Base-by-base conservation (phyloP, 176 grass and related monocot genomes). In the Dendrocalamus sinicus region DNA sequence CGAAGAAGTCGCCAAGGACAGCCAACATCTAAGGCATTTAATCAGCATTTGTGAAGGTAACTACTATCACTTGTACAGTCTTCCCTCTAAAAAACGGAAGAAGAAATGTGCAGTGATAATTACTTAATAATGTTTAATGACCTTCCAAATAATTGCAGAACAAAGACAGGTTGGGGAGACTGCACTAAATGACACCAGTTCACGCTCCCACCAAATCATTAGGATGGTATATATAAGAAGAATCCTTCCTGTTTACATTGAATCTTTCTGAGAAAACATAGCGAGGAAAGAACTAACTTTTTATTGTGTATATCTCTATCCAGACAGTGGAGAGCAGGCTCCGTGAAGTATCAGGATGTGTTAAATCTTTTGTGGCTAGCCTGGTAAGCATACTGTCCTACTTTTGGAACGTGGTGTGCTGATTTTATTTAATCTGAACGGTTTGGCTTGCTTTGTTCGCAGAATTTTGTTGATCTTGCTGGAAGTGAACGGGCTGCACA, bases 381-480 rank as follows among this genome's bases (percentile, higher is more conserved):
- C 90, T 99, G 83, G 97, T 99, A 92, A 94, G 69, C 57, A 73
- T 76, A 66, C 14, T 72, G 16, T 28, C 66, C 43, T 77, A 45
- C 6, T 47, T 68, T 81, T 63, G 63, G 47, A 65, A 77, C 43
- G 51, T 72, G 41, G 53, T 28, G 54, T 70, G 54, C 26, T 75
- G 72, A 81, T 71, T 85, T 74, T 14, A 54, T 86, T 41, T 80
- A 70, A 88, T 70, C 52, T 88, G 40, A 89, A 80, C 37, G 24
- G 23, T 30, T 70, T 83, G 32, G 9, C 26, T 65, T 84, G 2
- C 62, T 83, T 45, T 53, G 19, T 90, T 63, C 26, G 54, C 92
- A 99, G 97, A 99, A 96, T 83, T 94, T 99, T 83, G 97, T 99
- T 83, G 97, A 99, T 72, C 96, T 99, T 86, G 96, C 96, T 70